A percentile compares a stretch with the other conserved stretches of the same genome.
Conservation (phyloP, 2,329 filamentous ascomycete species). For the Verticillium klebahnii region DNA sequence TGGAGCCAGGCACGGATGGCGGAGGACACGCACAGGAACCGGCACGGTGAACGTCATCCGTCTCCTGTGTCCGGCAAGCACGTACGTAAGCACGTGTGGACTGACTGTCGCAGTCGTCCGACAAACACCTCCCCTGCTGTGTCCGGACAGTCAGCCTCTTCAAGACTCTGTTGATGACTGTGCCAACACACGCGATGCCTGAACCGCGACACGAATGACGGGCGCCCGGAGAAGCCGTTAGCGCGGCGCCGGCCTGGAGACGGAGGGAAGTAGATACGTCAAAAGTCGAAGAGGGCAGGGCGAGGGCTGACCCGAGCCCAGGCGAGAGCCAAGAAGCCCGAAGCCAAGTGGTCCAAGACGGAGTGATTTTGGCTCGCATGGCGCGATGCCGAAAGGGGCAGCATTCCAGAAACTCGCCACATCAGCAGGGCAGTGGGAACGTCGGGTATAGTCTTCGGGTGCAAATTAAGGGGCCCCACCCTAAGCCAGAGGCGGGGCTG, state of each 20-base stretch:
- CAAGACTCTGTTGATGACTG: too few species aligned
- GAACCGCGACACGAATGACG: background rate
- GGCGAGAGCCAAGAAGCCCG: background rate
- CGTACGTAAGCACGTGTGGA: too few species aligned
- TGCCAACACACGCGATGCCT: too few species aligned
- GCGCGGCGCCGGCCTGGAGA: background rate
- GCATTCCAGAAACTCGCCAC: conserved; percentile 8
- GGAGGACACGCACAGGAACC: too few species aligned
- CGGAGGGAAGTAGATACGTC: background rate
- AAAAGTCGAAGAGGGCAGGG: background rate
- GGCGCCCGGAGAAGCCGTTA: background rate
- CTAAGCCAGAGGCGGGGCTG: background rate
- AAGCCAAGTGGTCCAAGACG: background rate
- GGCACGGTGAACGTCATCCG: too few species aligned
- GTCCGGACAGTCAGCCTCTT: too few species aligned
- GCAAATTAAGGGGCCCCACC: background rate
- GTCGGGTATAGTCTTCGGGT: background rate
- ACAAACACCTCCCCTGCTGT: too few species aligned
- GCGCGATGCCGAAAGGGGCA: conserved; percentile 5
- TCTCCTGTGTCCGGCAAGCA: background rate
- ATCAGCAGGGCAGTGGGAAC: background rate
- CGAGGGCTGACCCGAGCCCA: background rate
- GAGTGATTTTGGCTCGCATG: background rate
- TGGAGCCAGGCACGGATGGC: background rate
- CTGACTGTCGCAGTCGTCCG: too few species aligned